Percentiles rank a stretch among this genome's conserved stretches.
These are phyloP conservation scores for Amaranthus cruentus DNA, from an alignment of 148 eudicot species.

Conservation along the genomic window DNA sequence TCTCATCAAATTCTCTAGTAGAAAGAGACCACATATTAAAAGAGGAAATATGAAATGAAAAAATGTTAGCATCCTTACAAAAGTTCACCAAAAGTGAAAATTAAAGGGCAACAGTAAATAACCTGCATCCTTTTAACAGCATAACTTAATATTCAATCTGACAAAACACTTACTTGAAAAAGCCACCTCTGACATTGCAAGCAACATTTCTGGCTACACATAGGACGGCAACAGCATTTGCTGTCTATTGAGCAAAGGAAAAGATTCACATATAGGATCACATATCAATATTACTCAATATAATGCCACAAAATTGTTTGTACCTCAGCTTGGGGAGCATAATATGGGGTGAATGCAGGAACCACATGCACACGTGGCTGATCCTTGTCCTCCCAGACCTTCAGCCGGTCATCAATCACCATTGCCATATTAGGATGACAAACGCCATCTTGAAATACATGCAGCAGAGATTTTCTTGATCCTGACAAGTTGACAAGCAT, in stretches of 20 bases:
- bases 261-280: slow-evolving; percentile 11
- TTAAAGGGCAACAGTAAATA: neutral
- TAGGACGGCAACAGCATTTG: slow-evolving; percentile 85
- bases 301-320: neutral
- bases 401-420: slow-evolving; percentile 93
- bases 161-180: slow-evolving; percentile 64
- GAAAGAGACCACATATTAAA: slow-evolving; percentile 12
- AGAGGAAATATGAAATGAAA: neutral
- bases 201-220: slow-evolving; percentile 99
- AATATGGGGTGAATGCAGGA: slow-evolving; percentile 92
- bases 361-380: slow-evolving; percentile 96
- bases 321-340: slow-evolving; percentile 99
- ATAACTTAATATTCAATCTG: neutral
- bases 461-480: slow-evolving; percentile 71
- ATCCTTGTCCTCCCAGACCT: slow-evolving; percentile 97
- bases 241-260: slow-evolving; percentile 41
- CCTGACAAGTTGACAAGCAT: slow-evolving; percentile 40
- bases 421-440: slow-evolving; percentile 97
- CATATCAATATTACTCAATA: neutral
- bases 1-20: slow-evolving; percentile 84
- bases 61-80: neutral
- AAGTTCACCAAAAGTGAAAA: neutral
- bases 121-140: neutral
- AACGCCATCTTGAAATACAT: slow-evolving; percentile 71
- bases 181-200: slow-evolving; percentile 94